phyloP scores from a whole-genome alignment of 2,329 filamentous ascomycete species.

The Alternaria arbusti region DNA sequence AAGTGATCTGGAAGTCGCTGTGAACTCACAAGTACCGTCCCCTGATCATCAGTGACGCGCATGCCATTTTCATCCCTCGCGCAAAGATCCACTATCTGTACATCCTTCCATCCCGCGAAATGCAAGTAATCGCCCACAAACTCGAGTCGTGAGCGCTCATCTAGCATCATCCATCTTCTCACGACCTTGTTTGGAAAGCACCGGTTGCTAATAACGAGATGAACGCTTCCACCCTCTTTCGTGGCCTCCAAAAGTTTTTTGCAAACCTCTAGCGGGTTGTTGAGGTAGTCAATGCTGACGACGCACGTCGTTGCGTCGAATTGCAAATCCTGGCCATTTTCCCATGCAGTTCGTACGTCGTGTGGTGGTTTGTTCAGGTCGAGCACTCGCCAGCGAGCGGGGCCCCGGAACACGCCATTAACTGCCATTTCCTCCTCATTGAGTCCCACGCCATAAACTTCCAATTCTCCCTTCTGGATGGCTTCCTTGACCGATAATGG shows the following conservation, averaged over 20 bases:
- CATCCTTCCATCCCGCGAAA: conserved; percentile 59
- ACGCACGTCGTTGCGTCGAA: conserved; percentile 59
- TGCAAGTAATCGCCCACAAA: conserved; percentile 61
- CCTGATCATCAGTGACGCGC: conserved; percentile 31
- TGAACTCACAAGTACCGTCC: conserved; percentile 18
- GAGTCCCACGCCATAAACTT: conserved; percentile 58
- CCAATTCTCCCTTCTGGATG: conserved; percentile 38
- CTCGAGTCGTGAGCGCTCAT: conserved; percentile 54
- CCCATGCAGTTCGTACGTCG: conserved; percentile 32
- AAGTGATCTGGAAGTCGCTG: conserved; percentile 23
- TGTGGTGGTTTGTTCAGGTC: conserved; percentile 54
- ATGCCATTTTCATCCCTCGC: conserved; percentile 42
- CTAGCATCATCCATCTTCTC: conserved; percentile 54
- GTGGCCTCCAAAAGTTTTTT: conserved; percentile 49
- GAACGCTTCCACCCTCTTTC: conserved; percentile 54
- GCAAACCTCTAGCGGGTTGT: conserved; percentile 55
- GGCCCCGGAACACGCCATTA: conserved; percentile 44
- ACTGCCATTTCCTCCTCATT: conserved; percentile 54
- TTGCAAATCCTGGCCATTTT: neutral
- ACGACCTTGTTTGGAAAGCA: conserved; percentile 63
- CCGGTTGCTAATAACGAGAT: conserved; percentile 59
- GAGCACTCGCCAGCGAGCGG: conserved; percentile 39
- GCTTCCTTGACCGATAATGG: conserved; percentile 43
- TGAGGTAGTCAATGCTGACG: conserved; percentile 61
- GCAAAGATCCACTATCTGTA: conserved; percentile 61